phyloP scores from a whole-genome alignment of 2,329 filamentous ascomycete species.

The Bipolaris bicolor region DNA sequence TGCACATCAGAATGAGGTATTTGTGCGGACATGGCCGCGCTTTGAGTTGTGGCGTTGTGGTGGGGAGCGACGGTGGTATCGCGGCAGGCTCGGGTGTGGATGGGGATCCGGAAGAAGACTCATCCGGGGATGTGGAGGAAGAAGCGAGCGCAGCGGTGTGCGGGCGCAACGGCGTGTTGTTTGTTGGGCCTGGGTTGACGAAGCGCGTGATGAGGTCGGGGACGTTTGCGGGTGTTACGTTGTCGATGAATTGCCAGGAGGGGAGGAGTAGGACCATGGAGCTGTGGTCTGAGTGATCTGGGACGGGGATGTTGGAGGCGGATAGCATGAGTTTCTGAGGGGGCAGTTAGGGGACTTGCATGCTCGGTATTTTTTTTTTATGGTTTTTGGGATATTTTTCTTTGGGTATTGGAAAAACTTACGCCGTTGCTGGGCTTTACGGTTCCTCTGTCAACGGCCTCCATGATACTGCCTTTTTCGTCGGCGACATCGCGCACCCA shows the following conservation, averaged over 20 bases:
- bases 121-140: conserved; percentile 19
- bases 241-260: conserved; percentile 80
- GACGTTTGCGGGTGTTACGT: conserved; percentile 78
- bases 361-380: background rate
- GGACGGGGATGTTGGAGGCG: conserved; percentile 87
- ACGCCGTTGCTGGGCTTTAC: conserved; percentile 72
- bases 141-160: conserved; percentile 20
- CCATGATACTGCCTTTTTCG: conserved; percentile 71
- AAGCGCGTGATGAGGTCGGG: conserved; percentile 73
- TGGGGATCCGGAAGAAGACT: conserved; percentile 22
- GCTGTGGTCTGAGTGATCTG: conserved; percentile 64
- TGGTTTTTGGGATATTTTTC: background rate
- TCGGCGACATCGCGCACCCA: conserved; percentile 88
- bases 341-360: background rate
- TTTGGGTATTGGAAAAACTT: conserved; percentile 40
- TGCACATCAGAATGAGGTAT: conserved; percentile 90
- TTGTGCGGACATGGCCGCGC: conserved; percentile 77
- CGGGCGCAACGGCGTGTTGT: conserved; percentile 63
- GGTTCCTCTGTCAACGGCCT: conserved; percentile 58
- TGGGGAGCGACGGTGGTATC: conserved; percentile 37
- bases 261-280: conserved; percentile 86
- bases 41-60: conserved; percentile 50
- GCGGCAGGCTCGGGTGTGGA: conserved; percentile 20
- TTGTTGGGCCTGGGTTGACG: conserved; percentile 76
- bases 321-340: conserved; percentile 82